Conservation (phyloP, 1,284 basidiomycete species). For the Pyrrhoderma noxium region DNA sequence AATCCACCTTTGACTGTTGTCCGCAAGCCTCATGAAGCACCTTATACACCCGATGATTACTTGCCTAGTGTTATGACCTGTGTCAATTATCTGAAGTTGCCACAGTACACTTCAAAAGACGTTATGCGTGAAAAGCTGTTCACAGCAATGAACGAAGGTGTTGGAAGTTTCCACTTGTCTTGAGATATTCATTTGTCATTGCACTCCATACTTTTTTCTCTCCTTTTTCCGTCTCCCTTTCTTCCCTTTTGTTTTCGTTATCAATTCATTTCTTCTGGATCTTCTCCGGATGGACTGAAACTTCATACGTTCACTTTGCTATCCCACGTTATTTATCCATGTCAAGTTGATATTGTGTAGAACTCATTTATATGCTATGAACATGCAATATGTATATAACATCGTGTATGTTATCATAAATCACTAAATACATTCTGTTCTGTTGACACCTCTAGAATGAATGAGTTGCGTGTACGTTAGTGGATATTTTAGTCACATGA, state of each 20-base stretch:
- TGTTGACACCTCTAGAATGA: too few species aligned
- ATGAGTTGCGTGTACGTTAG: too few species aligned
- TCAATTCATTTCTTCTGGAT: not conserved
- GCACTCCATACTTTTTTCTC: not conserved
- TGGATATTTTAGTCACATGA: too few species aligned
- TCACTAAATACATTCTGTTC: too few species aligned
- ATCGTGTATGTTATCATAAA: too few species aligned
- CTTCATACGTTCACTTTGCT: not conserved
- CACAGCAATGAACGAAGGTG: constrained; percentile 83
- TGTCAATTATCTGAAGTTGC: constrained; percentile 93
- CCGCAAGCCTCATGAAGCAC: constrained; percentile 90
- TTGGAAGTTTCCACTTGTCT: constrained; percentile 93
- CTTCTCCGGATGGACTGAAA: not conserved
- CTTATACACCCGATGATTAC: constrained; percentile 88
- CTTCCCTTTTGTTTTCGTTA: not conserved
- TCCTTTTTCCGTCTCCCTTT: not conserved
- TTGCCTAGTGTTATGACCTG: constrained; percentile 99
- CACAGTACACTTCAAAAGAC: constrained; percentile 82
- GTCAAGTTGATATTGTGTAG: too few species aligned
- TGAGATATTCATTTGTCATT: constrained; percentile 34
- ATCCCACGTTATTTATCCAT: not conserved
- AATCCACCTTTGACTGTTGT: constrained; percentile 95
- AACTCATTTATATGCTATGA: too few species aligned
- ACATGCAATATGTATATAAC: too few species aligned
- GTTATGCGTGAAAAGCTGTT: constrained; percentile 76